phyloP scores from a whole-genome alignment of 352 stramenopile species.

The Pythium phragmiticola region DNA sequence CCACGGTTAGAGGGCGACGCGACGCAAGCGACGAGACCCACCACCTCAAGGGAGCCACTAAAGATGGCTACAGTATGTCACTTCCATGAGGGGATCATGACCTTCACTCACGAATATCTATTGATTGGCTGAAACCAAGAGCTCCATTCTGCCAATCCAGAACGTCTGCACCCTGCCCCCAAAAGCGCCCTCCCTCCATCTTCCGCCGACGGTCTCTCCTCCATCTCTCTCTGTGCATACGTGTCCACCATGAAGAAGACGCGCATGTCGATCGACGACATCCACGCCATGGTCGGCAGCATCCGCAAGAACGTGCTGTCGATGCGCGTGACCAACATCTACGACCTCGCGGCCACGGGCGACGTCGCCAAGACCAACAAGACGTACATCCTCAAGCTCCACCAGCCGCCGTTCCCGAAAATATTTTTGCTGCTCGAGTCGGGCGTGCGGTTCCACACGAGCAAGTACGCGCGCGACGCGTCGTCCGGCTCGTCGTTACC shows the following conservation, averaged over 20 bases:
- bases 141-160: not conserved
- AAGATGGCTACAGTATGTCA: not conserved
- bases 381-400: constrained; percentile 93
- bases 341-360: constrained; percentile 87
- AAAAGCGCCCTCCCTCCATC: not conserved
- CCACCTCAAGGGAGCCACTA: no score
- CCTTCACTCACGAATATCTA: not conserved
- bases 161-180: not conserved
- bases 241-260: constrained; percentile 69
- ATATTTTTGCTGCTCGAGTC: constrained; percentile 96
- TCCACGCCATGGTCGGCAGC: constrained; percentile 84
- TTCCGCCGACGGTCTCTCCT: no score
- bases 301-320: constrained; percentile 85
- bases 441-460: constrained; percentile 96
- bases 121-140: constrained; percentile 5
- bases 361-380: constrained; percentile 85
- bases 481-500: constrained; percentile 75
- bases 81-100: not conserved
- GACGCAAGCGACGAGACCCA: no score
- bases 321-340: constrained; percentile 96
- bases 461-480: constrained; percentile 80
- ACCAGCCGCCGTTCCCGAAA: constrained; percentile 88
- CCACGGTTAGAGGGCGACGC: no score
- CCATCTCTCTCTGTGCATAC: no score
- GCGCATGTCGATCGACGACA: constrained; percentile 88